These are phyloP conservation scores for Eucalyptus microcorys DNA, from an alignment of 345 rosid genomes.

Conservation along the genomic window DNA sequence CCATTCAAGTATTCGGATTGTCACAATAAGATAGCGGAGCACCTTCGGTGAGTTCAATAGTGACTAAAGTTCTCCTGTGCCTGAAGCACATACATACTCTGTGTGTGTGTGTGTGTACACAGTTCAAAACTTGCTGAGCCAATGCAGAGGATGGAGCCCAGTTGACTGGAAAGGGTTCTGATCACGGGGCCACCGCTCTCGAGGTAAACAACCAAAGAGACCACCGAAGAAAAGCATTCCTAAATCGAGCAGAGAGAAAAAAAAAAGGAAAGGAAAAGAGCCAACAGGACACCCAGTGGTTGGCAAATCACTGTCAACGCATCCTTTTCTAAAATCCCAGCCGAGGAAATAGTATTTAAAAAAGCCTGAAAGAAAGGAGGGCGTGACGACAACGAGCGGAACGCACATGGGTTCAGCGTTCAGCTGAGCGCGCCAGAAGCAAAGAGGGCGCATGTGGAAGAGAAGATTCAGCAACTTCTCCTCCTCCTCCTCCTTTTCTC, in stretches of 20 bases:
- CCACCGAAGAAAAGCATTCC: neutral
- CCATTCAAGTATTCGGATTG: neutral
- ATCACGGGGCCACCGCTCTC: neutral
- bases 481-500: neutral
- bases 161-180: neutral
- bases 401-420: constrained; percentile 30
- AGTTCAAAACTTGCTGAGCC: neutral
- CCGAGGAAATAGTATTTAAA: neutral
- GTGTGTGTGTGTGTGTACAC: neutral
- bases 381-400: constrained; percentile 3
- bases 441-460: constrained; percentile 9
- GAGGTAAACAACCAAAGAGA: neutral
- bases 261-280: neutral
- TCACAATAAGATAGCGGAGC: neutral
- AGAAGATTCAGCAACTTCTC: neutral
- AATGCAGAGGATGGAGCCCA: neutral
- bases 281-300: constrained; percentile 2
- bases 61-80: neutral
- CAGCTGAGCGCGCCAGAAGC: constrained; percentile 5
- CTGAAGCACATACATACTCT: neutral
- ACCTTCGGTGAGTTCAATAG: neutral
- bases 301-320: constrained; percentile 29
- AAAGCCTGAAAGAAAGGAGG: neutral
- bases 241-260: neutral
- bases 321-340: neutral